A percentile compares a stretch with the other conserved stretches of the same genome.
Evolutionary conservation across 2,329 filamentous ascomycete species (phyloP).

Genomic region (Cryphonectria carpinicola): DNA sequence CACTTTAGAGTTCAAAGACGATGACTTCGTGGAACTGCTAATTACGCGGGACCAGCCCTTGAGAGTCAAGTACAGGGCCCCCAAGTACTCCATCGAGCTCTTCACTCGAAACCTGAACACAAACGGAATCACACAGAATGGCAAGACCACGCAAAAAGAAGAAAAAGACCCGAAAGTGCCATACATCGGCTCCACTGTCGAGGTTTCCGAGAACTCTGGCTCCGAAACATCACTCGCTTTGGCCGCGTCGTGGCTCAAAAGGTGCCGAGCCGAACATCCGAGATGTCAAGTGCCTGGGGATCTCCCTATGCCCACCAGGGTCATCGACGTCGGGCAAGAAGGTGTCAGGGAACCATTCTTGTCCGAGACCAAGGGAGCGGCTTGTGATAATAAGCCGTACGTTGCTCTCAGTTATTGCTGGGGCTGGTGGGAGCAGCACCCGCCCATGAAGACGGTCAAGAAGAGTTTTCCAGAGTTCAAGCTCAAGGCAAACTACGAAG

Average conservation of each 20-base stretch:
- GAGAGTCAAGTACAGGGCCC: constrained; percentile 2
- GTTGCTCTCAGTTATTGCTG: constrained; percentile 19
- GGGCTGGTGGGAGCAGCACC: constrained; percentile 12
- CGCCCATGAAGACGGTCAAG: constrained; percentile 12
- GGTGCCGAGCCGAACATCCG: constrained; percentile 10
- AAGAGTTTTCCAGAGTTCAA: neutral
- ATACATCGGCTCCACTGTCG: constrained; percentile 6
- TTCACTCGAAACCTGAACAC: neutral
- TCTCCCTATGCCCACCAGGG: constrained; percentile 12
- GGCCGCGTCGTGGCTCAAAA: constrained; percentile 18
- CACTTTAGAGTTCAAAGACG: neutral
- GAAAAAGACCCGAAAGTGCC: neutral
- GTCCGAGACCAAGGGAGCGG: constrained; percentile 3
- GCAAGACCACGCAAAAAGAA: neutral
- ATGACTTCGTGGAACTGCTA: constrained; percentile 5
- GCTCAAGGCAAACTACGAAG: constrained; percentile 10
- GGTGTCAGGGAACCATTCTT: constrained; percentile 5
- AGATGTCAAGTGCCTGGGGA: constrained; percentile 7
- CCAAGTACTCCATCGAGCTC: constrained; percentile 6
- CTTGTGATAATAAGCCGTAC: neutral
- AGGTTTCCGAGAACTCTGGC: constrained; percentile 11
- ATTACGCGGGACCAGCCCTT: constrained; percentile 4
- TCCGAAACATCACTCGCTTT: neutral
- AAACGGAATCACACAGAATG: neutral
- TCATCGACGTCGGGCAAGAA: constrained; percentile 15